Base-by-base conservation (phyloP, 106 monocot genomes). In the Dendrobium nobile region DNA sequence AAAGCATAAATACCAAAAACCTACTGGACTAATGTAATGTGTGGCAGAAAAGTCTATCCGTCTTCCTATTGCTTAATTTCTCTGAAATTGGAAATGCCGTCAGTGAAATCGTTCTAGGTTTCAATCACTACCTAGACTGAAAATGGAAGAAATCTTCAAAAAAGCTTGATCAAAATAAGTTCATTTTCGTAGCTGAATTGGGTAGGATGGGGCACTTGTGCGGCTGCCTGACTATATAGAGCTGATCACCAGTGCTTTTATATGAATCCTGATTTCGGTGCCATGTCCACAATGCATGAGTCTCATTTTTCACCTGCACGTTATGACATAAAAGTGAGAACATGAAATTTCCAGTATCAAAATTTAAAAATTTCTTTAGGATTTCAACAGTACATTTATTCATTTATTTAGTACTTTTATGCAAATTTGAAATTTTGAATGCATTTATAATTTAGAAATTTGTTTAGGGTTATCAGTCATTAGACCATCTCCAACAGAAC, bases 281-380 rank as follows among this genome's bases (percentile, higher is more conserved):
- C 96, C 93, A 96, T 20, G 93, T 93, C 96, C 93, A 96, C 67
- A 96, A 51, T 24, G 96, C 96, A 88, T 89, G 83, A 5, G 96
- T 96, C 78, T 88, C 90, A 70, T 94, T 94, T 82, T 87, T 86
- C 84, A 94, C 94, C 94, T 94, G 89, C 58, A 51, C 1, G 43
- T 43, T 42, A 44, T 43, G 51, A 16, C 1, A 42, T 44, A 44
- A 0, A 17, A 44, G 41, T 4, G 16, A 40, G 3, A 72, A 72
- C 74, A 75, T 44, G 44, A n/a, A 44, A 72, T 2, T 67, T 67
- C 9, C 26, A 27, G 67, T n/a, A 58, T 58, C 58, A n/a, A 27
- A 13, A 67, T 9, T 67, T 37, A 37, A 45, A 7, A 45, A 7
- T 2, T 37, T 37, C 37, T 37, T 37, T 37, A 37, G 37, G 37